Percentiles rank a stretch among this genome's conserved stretches.
Conservation (phyloP, 2,329 filamentous ascomycete genomes). For the Calonectria leucothoes region DNA sequence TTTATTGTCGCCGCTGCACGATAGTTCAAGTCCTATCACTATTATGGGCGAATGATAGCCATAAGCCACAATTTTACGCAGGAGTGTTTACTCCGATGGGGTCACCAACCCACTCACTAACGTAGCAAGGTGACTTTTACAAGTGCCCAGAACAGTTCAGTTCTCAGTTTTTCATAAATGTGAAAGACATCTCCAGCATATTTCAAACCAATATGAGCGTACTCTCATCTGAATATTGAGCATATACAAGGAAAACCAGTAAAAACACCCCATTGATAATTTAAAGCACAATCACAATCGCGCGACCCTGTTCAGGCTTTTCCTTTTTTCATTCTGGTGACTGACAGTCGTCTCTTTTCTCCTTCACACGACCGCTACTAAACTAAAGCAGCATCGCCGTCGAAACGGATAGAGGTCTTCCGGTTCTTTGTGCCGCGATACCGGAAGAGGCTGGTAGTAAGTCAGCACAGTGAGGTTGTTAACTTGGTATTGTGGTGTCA, state of each 20-base stretch:
- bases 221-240: neutral
- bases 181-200: neutral
- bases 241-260: no score
- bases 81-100: neutral
- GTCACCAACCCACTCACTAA: neutral
- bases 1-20: neutral
- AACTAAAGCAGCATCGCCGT: neutral
- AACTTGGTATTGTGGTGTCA: conserved; percentile 1
- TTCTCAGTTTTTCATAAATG: neutral
- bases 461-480: neutral
- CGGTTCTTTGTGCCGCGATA: neutral
- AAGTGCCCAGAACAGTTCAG: neutral
- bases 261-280: no score
- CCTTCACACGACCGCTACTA: neutral
- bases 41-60: neutral
- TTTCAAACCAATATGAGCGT: neutral
- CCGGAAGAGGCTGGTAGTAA: neutral
- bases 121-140: neutral
- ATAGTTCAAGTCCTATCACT: neutral
- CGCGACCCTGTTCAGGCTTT: neutral
- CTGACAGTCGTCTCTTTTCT: neutral
- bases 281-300: neutral
- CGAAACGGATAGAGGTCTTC: neutral
- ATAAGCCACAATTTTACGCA: neutral
- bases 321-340: neutral